Conservation (phyloP, 1,284 basidiomycete genomes). For the Tremellales sp. region DNA sequence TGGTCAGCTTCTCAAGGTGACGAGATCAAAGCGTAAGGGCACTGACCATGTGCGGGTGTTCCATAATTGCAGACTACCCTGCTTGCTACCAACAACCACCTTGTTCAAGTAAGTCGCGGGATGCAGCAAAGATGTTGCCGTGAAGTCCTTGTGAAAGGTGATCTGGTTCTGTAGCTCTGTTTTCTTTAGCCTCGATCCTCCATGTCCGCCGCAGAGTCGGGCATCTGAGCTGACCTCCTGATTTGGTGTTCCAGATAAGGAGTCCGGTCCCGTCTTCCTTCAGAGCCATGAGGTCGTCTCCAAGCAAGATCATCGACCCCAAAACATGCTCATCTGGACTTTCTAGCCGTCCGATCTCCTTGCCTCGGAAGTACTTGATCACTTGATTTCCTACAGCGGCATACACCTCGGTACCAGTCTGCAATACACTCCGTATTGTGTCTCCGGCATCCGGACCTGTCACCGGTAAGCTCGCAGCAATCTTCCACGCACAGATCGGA, state of each 20-base stretch:
- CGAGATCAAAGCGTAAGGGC: neutral
- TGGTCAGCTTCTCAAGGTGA: neutral
- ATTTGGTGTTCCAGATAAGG: constrained; percentile 57
- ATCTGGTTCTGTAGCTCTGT: constrained; percentile 51
- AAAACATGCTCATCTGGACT: constrained; percentile 42
- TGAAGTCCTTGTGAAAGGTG: constrained; percentile 61
- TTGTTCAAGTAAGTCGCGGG: constrained; percentile 98
- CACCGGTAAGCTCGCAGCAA: constrained; percentile 4
- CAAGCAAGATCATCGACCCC: constrained; percentile 64
- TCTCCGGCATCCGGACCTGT: constrained; percentile 72
- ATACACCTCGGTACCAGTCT: constrained; percentile 85
- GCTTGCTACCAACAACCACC: constrained; percentile 74
- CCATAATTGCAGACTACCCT: constrained; percentile 89
- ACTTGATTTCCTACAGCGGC: constrained; percentile 66
- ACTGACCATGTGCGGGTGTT: constrained; percentile 79
- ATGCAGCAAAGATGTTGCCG: constrained; percentile 78
- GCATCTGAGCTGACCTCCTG: neutral
- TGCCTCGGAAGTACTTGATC: constrained; percentile 79
- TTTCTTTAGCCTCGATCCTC: neutral
- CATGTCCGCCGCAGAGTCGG: neutral
- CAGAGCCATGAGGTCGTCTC: constrained; percentile 70
- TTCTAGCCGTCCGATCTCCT: constrained; percentile 59
- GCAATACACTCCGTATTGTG: constrained; percentile 69
- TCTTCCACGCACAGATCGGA: constrained; percentile 3
- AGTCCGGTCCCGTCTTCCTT: constrained; percentile 75